Evolutionary conservation across 257 asterid genomes (phyloP).

Genomic region (Nicotiana obtusifolia): DNA sequence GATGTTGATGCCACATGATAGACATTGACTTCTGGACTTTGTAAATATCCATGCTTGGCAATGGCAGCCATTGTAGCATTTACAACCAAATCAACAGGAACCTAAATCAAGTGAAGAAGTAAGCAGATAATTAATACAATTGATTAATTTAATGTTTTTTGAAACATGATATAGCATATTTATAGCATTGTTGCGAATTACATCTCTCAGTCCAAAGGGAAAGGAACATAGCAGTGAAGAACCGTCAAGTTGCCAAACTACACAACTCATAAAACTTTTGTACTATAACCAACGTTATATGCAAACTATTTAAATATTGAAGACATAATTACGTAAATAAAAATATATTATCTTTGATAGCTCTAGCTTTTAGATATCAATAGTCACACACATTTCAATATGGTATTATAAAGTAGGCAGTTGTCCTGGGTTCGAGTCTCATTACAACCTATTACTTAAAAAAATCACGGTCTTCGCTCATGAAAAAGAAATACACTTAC

Average conservation of each 20-base stretch:
- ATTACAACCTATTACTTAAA: too few relatives aligned
- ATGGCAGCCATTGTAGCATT: slow-evolving; percentile 38
- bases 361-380: too few relatives aligned
- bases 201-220: too few relatives aligned
- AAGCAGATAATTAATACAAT: background rate
- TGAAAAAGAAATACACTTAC: background rate
- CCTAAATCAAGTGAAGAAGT: slow-evolving; percentile 12
- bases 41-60: slow-evolving; percentile 27
- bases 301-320: background rate
- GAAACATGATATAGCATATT: too few relatives aligned
- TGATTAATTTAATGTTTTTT: too few relatives aligned
- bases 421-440: too few relatives aligned
- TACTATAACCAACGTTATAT: too few relatives aligned
- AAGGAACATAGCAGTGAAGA: too few relatives aligned
- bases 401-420: background rate
- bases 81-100: slow-evolving; percentile 37
- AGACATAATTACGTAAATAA: background rate
- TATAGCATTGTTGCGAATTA: too few relatives aligned
- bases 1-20: slow-evolving; percentile 33
- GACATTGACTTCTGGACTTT: slow-evolving; percentile 15
- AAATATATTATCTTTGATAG: too few relatives aligned
- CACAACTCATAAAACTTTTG: too few relatives aligned
- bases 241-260: too few relatives aligned
- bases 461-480: background rate
- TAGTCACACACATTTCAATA: background rate